phyloP scores from a whole-genome alignment of 2,329 filamentous ascomycete genomes.

The Hypoxylon sp. region DNA sequence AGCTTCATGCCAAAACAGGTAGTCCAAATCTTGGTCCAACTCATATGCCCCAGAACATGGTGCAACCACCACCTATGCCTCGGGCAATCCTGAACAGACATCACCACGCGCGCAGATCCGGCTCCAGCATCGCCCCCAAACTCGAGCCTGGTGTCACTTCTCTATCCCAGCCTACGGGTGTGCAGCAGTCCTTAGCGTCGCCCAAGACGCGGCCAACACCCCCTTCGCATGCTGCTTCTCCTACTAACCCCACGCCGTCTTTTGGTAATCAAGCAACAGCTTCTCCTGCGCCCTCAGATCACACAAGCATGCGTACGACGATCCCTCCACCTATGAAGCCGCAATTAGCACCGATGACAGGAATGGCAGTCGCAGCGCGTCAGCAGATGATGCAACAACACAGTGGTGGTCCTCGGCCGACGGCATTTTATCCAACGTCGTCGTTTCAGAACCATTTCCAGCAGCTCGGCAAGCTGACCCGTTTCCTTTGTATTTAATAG shows the following conservation, averaged over 20 bases:
- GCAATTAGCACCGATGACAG: slow-evolving; percentile 54
- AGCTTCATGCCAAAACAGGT: slow-evolving; percentile 91
- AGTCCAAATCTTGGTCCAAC: slow-evolving; percentile 84
- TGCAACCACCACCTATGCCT: slow-evolving; percentile 82
- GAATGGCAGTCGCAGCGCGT: slow-evolving; percentile 55
- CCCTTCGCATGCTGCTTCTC: slow-evolving; percentile 78
- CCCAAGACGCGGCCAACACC: slow-evolving; percentile 86
- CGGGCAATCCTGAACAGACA: slow-evolving; percentile 86
- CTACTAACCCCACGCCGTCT: slow-evolving; percentile 64
- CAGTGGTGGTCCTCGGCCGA: slow-evolving; percentile 58
- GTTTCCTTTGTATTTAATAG: slow-evolving; percentile 66
- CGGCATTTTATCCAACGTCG: slow-evolving; percentile 81
- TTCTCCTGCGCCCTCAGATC: slow-evolving; percentile 65
- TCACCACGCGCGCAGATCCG: slow-evolving; percentile 76
- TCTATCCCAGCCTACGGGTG: slow-evolving; percentile 61
- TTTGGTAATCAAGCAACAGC: slow-evolving; percentile 57
- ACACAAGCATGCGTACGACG: slow-evolving; percentile 60
- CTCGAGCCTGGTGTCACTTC: slow-evolving; percentile 68
- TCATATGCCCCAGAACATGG: slow-evolving; percentile 76
- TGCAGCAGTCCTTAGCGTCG: slow-evolving; percentile 70
- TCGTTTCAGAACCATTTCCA: slow-evolving; percentile 93
- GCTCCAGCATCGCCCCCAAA: slow-evolving; percentile 82
- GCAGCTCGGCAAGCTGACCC: slow-evolving; percentile 88
- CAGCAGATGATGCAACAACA: slow-evolving; percentile 56
- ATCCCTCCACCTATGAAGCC: slow-evolving; percentile 61